A percentile compares a stretch with the other conserved stretches of the same genome.
Evolutionary conservation across 2,329 filamentous ascomycete genomes (phyloP).

Genomic region (Phialophora expanda): DNA sequence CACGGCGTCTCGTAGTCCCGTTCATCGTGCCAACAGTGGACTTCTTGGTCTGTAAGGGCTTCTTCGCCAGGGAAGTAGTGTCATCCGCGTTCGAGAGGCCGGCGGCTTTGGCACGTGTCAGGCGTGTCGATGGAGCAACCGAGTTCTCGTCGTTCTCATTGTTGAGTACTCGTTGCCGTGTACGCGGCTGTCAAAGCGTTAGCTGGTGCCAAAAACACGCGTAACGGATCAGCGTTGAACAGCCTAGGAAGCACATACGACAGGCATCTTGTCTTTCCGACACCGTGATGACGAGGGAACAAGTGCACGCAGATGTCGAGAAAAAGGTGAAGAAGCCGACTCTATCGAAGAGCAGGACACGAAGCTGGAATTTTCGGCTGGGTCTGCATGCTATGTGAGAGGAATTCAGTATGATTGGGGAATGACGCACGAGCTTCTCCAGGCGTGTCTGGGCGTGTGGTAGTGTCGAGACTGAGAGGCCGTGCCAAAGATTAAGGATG

Average conservation of each 20-base stretch:
- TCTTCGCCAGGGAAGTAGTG: conserved; percentile 67
- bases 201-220: conserved; percentile 43
- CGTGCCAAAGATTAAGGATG: conserved; percentile 12
- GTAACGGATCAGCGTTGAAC: conserved; percentile 2
- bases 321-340: conserved; percentile 7
- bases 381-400: conserved; percentile 26
- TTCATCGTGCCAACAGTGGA: conserved; percentile 57
- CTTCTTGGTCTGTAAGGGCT: conserved; percentile 74
- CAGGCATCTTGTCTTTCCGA: conserved; percentile 38
- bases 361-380: conserved; percentile 14
- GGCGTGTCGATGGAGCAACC: conserved; percentile 69
- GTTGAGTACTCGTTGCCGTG: conserved; percentile 74
- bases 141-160: conserved; percentile 96
- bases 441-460: conserved; percentile 29
- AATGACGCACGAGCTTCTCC: conserved; percentile 39
- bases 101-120: conserved; percentile 91
- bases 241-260: conserved; percentile 33
- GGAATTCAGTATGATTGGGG: conserved; percentile 36
- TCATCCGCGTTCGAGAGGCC: conserved; percentile 59
- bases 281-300: conserved; percentile 27
- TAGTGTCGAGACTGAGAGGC: conserved; percentile 14
- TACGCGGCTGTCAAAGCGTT: conserved; percentile 65
- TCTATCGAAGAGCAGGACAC: conserved; percentile 20
- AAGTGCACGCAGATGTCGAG: conserved; percentile 12
- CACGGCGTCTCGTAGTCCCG: conserved; percentile 71